Evolutionary conservation across 2,329 filamentous ascomycete species (phyloP).

Genomic region (Trichocomaceae sp.): DNA sequence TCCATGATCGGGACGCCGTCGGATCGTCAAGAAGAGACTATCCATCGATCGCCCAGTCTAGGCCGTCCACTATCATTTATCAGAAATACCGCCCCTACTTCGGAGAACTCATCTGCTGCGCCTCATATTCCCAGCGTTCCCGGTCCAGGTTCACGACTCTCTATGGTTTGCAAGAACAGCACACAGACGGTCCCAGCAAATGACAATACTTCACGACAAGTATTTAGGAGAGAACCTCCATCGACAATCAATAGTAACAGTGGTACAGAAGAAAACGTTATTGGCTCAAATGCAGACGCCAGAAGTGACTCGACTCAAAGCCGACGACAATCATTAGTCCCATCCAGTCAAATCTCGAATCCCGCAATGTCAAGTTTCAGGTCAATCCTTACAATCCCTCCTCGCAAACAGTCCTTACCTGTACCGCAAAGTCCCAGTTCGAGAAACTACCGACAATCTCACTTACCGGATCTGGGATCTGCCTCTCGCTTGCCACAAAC

Average conservation of each 20-base stretch:
- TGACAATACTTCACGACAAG: not conserved
- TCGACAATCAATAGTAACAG: not conserved
- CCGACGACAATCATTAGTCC: constrained; percentile 3
- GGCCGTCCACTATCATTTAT: constrained; percentile 8
- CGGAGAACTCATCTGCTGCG: constrained; percentile 22
- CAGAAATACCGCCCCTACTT: not conserved
- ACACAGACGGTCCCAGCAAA: not conserved
- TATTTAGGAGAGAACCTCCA: not conserved
- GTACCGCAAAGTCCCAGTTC: not conserved
- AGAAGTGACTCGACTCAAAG: not conserved
- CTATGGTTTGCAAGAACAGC: constrained; percentile 2
- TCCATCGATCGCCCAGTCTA: not conserved
- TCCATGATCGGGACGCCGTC: constrained; percentile 19
- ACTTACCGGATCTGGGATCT: not conserved
- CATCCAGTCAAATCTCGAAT: not conserved
- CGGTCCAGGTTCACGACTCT: constrained; percentile 25
- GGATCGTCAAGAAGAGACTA: constrained; percentile 7
- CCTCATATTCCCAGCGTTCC: constrained; percentile 39
- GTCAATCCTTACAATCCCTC: not conserved
- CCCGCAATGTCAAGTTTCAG: not conserved
- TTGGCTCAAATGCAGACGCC: not conserved
- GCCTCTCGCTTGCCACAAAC: constrained; percentile 4
- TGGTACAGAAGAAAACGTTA: not conserved
- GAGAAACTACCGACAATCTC: not conserved
- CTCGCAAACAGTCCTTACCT: constrained; percentile 9